Conservation (phyloP, 768 basidiomycete genomes). For the Kwoniella sp. region DNA sequence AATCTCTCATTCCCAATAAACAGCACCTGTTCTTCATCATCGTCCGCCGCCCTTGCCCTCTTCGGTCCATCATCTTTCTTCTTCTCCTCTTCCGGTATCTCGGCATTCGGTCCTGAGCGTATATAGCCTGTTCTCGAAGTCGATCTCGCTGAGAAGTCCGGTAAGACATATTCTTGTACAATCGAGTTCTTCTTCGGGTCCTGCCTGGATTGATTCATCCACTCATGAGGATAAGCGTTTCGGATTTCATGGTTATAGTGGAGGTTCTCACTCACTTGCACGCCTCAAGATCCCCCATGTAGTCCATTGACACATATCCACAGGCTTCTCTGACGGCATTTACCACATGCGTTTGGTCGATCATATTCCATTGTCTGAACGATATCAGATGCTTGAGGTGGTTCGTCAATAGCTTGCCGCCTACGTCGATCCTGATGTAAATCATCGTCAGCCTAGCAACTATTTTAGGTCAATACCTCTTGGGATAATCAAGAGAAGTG, state of each 20-base stretch:
- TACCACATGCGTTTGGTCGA: constrained; percentile 93
- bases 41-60: constrained; percentile 50
- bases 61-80: constrained; percentile 20
- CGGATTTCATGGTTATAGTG: not conserved
- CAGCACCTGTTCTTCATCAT: constrained; percentile 62
- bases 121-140: constrained; percentile 58
- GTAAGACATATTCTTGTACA: constrained; percentile 85
- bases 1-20: constrained; percentile 91
- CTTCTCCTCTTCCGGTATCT: constrained; percentile 51
- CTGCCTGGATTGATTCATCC: constrained; percentile 19
- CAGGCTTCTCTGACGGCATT: constrained; percentile 89
- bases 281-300: constrained; percentile 71
- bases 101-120: constrained; percentile 57
- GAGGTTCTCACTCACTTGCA: constrained; percentile 67
- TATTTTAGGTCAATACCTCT: no score
- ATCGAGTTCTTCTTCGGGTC: constrained; percentile 68
- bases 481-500: not conserved
- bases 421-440: constrained; percentile 83
- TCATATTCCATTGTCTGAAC: constrained; percentile 97
- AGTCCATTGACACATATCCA: constrained; percentile 76
- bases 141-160: constrained; percentile 69
- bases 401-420: constrained; percentile 93
- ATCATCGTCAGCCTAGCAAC: constrained; percentile 2
- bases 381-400: constrained; percentile 91
- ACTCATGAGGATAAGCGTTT: not conserved